A percentile compares a stretch with the other conserved stretches of the same genome.
These are phyloP conservation scores for Heliamphora pulchella DNA, from an alignment of 179 eudicot genomes.

Conservation along the genomic window DNA sequence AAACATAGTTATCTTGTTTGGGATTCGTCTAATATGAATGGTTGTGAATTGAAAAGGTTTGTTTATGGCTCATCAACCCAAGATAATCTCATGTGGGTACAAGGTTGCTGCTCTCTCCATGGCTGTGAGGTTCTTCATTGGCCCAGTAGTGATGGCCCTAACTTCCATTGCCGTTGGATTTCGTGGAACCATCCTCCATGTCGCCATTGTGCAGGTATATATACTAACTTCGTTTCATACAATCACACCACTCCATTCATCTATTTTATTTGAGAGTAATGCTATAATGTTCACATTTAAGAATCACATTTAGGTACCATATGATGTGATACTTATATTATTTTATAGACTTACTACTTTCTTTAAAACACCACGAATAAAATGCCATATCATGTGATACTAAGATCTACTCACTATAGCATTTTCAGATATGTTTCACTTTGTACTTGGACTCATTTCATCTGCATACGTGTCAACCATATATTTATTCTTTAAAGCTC, in stretches of 20 bases:
- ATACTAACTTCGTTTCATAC: not conserved
- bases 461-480: not conserved
- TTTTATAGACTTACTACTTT: not conserved
- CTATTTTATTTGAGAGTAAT: too few relatives aligned
- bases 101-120: conserved; percentile 52
- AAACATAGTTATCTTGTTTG: not conserved
- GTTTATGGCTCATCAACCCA: conserved; percentile 80
- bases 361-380: too few relatives aligned
- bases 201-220: conserved; percentile 83
- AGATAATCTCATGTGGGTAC: conserved; percentile 67
- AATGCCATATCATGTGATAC: too few relatives aligned
- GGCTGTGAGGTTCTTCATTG: conserved; percentile 57
- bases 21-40: not conserved
- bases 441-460: not conserved
- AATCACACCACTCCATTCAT: too few relatives aligned
- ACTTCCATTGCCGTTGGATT: conserved; percentile 61
- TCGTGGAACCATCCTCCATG: conserved; percentile 60
- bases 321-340: not conserved
- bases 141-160: conserved; percentile 67
- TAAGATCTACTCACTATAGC: too few relatives aligned
- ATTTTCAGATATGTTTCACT: too few relatives aligned
- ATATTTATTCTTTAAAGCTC: not conserved
- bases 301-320: too few relatives aligned
- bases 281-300: too few relatives aligned
- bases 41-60: conserved; percentile 33